These are phyloP conservation scores for Macrocybe sp. DNA, from an alignment of 1,284 basidiomycete species.

Conservation along the genomic window DNA sequence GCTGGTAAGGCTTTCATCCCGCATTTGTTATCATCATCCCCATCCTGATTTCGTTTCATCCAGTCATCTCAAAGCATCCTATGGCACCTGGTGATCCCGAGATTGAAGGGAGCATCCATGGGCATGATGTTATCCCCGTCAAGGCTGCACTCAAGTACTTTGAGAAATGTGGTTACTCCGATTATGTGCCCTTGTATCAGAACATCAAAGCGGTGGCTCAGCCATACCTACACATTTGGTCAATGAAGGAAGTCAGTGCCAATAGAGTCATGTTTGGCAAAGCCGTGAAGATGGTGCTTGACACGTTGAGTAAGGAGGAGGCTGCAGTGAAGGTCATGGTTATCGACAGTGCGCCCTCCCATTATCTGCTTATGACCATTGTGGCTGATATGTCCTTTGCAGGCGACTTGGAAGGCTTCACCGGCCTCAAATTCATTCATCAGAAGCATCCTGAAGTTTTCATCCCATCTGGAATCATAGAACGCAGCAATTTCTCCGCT, in stretches of 20 bases:
- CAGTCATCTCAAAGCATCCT: conserved; percentile 66
- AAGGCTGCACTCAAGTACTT: conserved; percentile 75
- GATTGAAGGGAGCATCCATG: conserved; percentile 74
- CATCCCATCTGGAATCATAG: conserved; percentile 79
- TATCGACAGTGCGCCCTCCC: conserved; percentile 52
- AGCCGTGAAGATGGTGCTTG: conserved; percentile 73
- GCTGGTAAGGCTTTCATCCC: conserved; percentile 43
- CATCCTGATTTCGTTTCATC: background rate
- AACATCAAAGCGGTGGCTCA: conserved; percentile 58
- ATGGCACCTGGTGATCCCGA: conserved; percentile 80
- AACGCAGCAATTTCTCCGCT: conserved; percentile 77
- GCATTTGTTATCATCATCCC: background rate
- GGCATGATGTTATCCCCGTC: conserved; percentile 80
- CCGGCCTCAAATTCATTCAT: conserved; percentile 80
- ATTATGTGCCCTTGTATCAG: conserved; percentile 52
- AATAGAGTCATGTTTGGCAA: conserved; percentile 82
- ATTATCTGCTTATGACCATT: too few relatives aligned
- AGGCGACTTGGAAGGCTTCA: conserved; percentile 76
- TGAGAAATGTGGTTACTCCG: conserved; percentile 54
- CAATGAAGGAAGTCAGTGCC: conserved; percentile 68
- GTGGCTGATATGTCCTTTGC: too few relatives aligned
- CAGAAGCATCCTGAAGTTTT: conserved; percentile 86
- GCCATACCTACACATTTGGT: conserved; percentile 63
- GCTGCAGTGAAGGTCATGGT: conserved; percentile 78
- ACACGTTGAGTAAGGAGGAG: conserved; percentile 69